These are phyloP conservation scores for Cerrena zonata DNA, from an alignment of 1,284 basidiomycete genomes.

Conservation along the genomic window DNA sequence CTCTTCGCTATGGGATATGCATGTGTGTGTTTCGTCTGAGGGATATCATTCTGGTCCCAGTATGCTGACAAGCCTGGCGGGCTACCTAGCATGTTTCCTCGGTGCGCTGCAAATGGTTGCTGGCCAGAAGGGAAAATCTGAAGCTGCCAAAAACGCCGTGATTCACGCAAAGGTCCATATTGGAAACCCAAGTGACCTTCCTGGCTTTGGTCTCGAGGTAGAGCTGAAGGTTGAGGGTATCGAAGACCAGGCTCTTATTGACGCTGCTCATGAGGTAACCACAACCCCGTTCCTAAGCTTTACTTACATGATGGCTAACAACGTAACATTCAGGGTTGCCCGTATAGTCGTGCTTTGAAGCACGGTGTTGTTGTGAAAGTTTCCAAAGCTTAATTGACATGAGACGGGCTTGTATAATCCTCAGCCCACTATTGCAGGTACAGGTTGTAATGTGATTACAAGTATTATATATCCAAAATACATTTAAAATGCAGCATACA, in stretches of 20 bases:
- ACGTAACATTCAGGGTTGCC: constrained; percentile 48
- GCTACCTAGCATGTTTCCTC: constrained; percentile 54
- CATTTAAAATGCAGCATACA: too few relatives aligned
- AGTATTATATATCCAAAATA: not conserved
- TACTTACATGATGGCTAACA: not conserved
- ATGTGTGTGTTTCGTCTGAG: too few relatives aligned
- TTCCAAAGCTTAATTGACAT: constrained; percentile 21
- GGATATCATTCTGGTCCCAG: not conserved
- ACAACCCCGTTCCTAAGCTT: not conserved
- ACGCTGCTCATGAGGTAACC: constrained; percentile 66
- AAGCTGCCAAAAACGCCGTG: constrained; percentile 50
- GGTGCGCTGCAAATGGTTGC: constrained; percentile 61
- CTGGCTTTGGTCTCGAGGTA: constrained; percentile 61
- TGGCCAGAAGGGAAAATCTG: constrained; percentile 46
- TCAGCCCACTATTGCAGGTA: too few relatives aligned
- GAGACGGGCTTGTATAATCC: too few relatives aligned
- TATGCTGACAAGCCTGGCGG: not conserved
- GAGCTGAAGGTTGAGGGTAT: constrained; percentile 66
- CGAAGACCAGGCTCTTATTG: constrained; percentile 55
- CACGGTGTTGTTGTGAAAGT: constrained; percentile 57
- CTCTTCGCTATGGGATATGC: constrained; percentile 39
- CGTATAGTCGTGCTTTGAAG: constrained; percentile 61
- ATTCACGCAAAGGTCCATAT: constrained; percentile 58
- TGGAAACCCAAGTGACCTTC: constrained; percentile 48
- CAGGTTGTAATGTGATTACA: not conserved